Base-by-base conservation (phyloP, 2,329 filamentous ascomycete species). In the Microdochium nivale region DNA sequence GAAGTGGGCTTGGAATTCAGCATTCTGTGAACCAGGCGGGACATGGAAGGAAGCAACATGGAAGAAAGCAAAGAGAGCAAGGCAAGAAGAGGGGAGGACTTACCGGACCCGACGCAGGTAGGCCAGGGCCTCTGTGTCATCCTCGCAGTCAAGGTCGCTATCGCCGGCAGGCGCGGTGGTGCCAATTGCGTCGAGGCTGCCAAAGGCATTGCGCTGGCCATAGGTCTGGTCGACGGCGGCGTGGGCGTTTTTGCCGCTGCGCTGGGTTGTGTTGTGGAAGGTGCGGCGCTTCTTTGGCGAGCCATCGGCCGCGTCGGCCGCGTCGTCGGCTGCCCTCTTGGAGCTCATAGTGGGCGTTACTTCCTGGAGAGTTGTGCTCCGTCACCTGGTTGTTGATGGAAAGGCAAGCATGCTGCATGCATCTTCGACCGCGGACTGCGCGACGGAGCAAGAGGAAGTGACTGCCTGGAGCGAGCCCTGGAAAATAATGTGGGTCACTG, bases 51-150 rank as follows among this genome's bases (percentile, higher is more conserved):
- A 30, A 5, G n/a, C n/a, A n/a, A n/a, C n/a, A n/a, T n/a, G n/a
- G n/a, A n/a, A n/a, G n/a, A n/a, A n/a, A 19, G 11, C 50, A 54
- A 49, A 56, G 25, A 1, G 40, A 46, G 27, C 25, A 23, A n/a
- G 10, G 46, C 21, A 24, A 3, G 4, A 10, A 19, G 47, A 47
- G 51, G 48, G 48, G 47, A 49, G 40, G 53, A 65, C 77, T 74
- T 67, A 83, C 80, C 80, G 72, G 51, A 84, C 81, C 66, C 79
- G 74, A 57, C 74, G 74, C 51, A 84, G 60, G 65, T 84, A 84
- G 51, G 76, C 75, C 33, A 84, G 52, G 2, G 79, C 78, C 67
- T 81, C 77, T 48, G 73, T 71, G 46, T 77, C 75, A 21, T 78
- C 76, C 19, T 79, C 78, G 56, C 81, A 82, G 55, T 77, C 76